Evolutionary conservation across 345 rosid species (phyloP).

Genomic region (Cardiospermum halicacabum): DNA sequence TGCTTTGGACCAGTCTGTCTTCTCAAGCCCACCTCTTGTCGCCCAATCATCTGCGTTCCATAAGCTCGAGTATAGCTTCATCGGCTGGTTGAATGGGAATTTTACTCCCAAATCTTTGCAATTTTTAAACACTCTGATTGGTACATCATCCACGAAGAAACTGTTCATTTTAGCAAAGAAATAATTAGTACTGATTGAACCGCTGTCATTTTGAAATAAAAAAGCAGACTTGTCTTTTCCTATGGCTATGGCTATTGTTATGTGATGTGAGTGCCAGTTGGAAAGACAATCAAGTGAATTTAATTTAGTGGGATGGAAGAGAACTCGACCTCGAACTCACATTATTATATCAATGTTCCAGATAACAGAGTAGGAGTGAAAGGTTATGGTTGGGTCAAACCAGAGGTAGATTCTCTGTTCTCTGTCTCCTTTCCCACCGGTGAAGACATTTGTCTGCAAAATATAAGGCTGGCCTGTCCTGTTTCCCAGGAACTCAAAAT

Average conservation of each 20-base stretch:
- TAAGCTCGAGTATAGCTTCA: slow-evolving; percentile 81
- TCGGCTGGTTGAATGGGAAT: slow-evolving; percentile 78
- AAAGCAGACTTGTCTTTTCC: too few species aligned
- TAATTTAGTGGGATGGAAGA: too few species aligned
- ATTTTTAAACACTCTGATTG: slow-evolving; percentile 82
- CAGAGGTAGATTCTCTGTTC: slow-evolving; percentile 79
- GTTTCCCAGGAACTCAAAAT: slow-evolving; percentile 91
- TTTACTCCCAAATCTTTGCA: slow-evolving; percentile 64
- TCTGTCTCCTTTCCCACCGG: slow-evolving; percentile 74
- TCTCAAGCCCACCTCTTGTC: slow-evolving; percentile 81
- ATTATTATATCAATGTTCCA: slow-evolving; percentile 75
- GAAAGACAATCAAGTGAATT: too few species aligned
- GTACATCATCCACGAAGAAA: slow-evolving; percentile 67
- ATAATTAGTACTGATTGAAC: too few species aligned
- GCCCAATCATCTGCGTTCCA: slow-evolving; percentile 97
- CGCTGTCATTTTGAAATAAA: too few species aligned
- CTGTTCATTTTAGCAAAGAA: slow-evolving; percentile 33
- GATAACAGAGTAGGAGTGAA: slow-evolving; percentile 61
- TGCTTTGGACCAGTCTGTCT: slow-evolving; percentile 79
- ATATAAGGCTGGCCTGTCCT: slow-evolving; percentile 77
- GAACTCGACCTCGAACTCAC: slow-evolving; percentile 32
- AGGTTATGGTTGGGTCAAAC: slow-evolving; percentile 72
- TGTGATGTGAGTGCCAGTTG: too few species aligned
- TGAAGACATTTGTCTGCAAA: slow-evolving; percentile 76
- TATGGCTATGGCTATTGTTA: too few species aligned